Conservation (phyloP, 495 filamentous ascomycete genomes). For the Apiosordaria backusii region DNA sequence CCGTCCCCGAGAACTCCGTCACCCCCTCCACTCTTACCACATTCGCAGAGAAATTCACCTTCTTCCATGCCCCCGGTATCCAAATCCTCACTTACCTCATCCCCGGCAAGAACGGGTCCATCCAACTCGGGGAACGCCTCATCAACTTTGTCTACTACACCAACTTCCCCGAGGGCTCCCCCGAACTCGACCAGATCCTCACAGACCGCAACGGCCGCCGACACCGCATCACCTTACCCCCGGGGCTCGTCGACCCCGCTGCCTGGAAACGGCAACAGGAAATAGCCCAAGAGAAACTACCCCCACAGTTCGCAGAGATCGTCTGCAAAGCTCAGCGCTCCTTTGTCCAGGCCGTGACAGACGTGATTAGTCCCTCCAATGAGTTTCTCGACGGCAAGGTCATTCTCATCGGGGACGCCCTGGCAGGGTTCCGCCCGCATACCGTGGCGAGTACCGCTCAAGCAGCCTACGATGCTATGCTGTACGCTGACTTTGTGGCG, state of each 20-base stretch:
- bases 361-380: slow-evolving; percentile 44
- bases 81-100: slow-evolving; percentile 54
- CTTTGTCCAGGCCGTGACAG: slow-evolving; percentile 56
- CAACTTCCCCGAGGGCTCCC: slow-evolving; percentile 46
- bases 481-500: slow-evolving; percentile 42
- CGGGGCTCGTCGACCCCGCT: slow-evolving; percentile 41
- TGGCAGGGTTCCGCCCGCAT: slow-evolving; percentile 56
- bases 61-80: slow-evolving; percentile 42
- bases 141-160: slow-evolving; percentile 59
- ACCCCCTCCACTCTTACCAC: slow-evolving; percentile 68
- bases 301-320: slow-evolving; percentile 53
- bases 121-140: slow-evolving; percentile 45
- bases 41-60: slow-evolving; percentile 53
- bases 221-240: slow-evolving; percentile 48
- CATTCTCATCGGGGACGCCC: slow-evolving; percentile 54
- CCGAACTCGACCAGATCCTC: slow-evolving; percentile 49
- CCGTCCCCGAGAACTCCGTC: slow-evolving; percentile 63
- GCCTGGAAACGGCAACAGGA: slow-evolving; percentile 45
- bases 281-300: slow-evolving; percentile 41
- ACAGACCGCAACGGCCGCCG: slow-evolving; percentile 48
- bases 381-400: slow-evolving; percentile 49
- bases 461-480: slow-evolving; percentile 47
- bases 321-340: slow-evolving; percentile 46
- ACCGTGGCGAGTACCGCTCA: slow-evolving; percentile 52
- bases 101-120: slow-evolving; percentile 46